Percentiles rank a stretch among this genome's conserved stretches.
Evolutionary conservation across 2,329 filamentous ascomycete genomes (phyloP).

Genomic region (Phialemonium atrogriseum): DNA sequence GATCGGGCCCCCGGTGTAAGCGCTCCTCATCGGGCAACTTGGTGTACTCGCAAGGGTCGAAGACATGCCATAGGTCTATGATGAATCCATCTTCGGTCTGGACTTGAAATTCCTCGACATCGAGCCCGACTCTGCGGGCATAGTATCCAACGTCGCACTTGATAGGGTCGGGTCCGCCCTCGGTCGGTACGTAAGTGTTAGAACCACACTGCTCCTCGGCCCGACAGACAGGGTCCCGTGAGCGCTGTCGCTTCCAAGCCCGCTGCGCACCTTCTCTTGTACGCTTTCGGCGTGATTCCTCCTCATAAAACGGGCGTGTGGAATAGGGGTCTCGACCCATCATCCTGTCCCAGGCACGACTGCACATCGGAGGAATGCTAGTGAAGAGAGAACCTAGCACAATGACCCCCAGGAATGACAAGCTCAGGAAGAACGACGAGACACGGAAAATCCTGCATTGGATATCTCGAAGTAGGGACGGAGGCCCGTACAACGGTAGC

Average conservation of each 20-base stretch:
- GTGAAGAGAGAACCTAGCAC: constrained; percentile 67
- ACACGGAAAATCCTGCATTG: constrained; percentile 59
- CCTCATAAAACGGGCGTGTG: constrained; percentile 59
- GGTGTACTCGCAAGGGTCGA: constrained; percentile 68
- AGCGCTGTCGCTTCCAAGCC: constrained; percentile 49
- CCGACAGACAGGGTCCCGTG: constrained; percentile 24
- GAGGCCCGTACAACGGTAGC: constrained; percentile 71
- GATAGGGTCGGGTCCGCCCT: constrained; percentile 73
- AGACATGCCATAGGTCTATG: constrained; percentile 82
- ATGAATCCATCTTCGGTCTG: constrained; percentile 93
- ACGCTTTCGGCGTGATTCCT: constrained; percentile 56
- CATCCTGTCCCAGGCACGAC: constrained; percentile 41
- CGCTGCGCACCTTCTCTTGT: constrained; percentile 48
- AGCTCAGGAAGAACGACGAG: constrained; percentile 66
- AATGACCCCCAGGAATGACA: constrained; percentile 68
- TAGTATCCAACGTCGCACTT: constrained; percentile 79
- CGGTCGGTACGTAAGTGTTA: constrained; percentile 63
- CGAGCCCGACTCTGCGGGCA: constrained; percentile 76
- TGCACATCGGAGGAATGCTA: constrained; percentile 46
- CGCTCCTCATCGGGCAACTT: constrained; percentile 40
- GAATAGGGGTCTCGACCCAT: constrained; percentile 53
- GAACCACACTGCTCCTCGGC: constrained; percentile 35
- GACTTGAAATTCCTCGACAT: constrained; percentile 74
- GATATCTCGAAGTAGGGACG: constrained; percentile 54
- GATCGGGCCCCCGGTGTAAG: constrained; percentile 47